Evolutionary conservation across 164 flowering plant genomes (phyloP), one percentile per base, ranked within the genome.

Genomic region (Saururus chinensis): DNA sequence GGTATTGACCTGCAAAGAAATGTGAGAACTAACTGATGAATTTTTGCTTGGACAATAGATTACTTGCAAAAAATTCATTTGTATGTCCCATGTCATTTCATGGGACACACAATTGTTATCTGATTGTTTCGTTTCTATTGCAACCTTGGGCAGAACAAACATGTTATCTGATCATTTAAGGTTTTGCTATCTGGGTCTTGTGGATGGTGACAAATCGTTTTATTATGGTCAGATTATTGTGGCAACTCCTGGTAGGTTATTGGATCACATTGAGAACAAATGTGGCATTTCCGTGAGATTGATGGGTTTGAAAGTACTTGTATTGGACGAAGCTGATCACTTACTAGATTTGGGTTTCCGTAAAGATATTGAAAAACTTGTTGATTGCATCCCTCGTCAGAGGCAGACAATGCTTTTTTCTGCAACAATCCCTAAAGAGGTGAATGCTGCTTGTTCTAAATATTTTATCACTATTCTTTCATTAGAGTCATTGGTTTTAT

Each of bases 221-320:
- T 61, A 0, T 51, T 55, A 3, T 53, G 26, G 41, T 24, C 81
- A 95, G 97, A 88, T 95, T 61, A 66, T 95, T 60, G 92, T 95
- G 71, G 99, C 97, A 54, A 95, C 96, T 51, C 97, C 97, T 73
- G 97, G 97, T 66, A 82, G 98, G 71, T 77, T 95, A 71, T 78
- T 95, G 82, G 99, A 91, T 71, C 99, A 91, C 69, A 69, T 95
- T 22, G 98, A 95, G 74, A 83, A 79, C 68, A 91, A 77, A 63
- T 86, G 92, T 66, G 88, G 84, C 23, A 69, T 95, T 55, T 86
- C 99, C 26, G 76, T 71, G 52, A 88, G 95, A 22, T 81, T 91
- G 75, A 95, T 86, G 96, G 89, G 89, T 70, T 69, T 87, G 71
- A 81, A 89, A 72, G 73, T 91, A 83, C 84, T 95, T 62, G 70